Base-by-base conservation (phyloP, 2,329 filamentous ascomycete species). In the Apiospora saccharicola region DNA sequence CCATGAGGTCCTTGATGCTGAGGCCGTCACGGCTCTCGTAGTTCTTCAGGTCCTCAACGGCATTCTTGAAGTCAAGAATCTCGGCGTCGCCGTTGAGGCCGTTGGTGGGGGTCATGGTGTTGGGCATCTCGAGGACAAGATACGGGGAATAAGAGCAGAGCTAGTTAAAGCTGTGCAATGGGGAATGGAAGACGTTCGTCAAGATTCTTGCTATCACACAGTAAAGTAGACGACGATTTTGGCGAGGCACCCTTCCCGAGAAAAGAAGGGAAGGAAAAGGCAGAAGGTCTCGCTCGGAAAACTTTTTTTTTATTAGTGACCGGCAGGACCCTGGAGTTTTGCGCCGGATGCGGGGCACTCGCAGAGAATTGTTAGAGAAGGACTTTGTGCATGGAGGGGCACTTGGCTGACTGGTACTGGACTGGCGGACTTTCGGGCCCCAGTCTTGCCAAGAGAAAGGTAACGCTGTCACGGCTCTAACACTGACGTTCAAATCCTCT, bases 11-110 rank as follows among this genome's bases (percentile, higher is more conserved):
- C 81, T 94, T 88, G 80, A 97, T 90, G 82, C 94, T 91, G 79
- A 99, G 92, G 73, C 96, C 96, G 90, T 99, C 96, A 78, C 86
- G 88, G 82, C 89, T 88, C 76, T 91, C 82, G 84, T 98, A 98
- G 81, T 96, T 90, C 83, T 93, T 89, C 82, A 98, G 89, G 77
- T 95, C 85, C 80, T 97, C 92, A 75, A 95, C 85, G 75, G 96
- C 96, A 81, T 88, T 92, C 81, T 88, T 86, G 87, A 88, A 88
- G 87, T 97, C 93, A 78, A 94, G 86, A 81, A 92, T 86, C 83
- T 91, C 85, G 77, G 86, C 84, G 77, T 87, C 78, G 80, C 84
- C 82, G 80, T 85, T 87, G 82, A 86, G 83, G 75, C 91, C 91
- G 85, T 93, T 94, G 94, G 96, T 96, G 77, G 80, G 89, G 83